These are phyloP conservation scores for Boletus subcaerulescens DNA, from an alignment of 768 basidiomycete genomes.

Conservation along the genomic window DNA sequence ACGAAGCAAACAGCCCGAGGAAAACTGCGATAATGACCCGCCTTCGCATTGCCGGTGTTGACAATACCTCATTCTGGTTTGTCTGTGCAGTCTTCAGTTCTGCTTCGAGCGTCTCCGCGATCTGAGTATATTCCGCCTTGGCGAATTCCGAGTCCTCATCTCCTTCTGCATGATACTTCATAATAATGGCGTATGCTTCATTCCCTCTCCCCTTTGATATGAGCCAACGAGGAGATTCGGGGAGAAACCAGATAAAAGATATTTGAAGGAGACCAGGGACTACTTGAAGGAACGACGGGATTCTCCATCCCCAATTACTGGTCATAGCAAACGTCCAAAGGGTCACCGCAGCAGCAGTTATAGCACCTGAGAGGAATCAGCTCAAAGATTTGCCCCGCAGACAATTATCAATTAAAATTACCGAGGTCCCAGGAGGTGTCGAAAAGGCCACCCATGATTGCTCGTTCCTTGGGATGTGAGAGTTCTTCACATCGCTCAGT, in stretches of 20 bases:
- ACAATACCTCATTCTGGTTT: slow-evolving; percentile 1
- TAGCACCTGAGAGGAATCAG: slow-evolving; percentile 8
- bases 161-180: slow-evolving; percentile 63
- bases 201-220: slow-evolving; percentile 51
- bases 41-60: slow-evolving; percentile 13
- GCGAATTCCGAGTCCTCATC: slow-evolving; percentile 50
- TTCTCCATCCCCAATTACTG: slow-evolving; percentile 66
- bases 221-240: slow-evolving; percentile 67
- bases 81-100: slow-evolving; percentile 3
- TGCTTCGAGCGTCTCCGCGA: slow-evolving; percentile 48
- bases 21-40: slow-evolving; percentile 11
- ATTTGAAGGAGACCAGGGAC: slow-evolving; percentile 54
- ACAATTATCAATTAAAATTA: neutral
- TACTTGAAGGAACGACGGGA: slow-evolving; percentile 56
- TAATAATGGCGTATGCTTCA: slow-evolving; percentile 47
- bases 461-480: slow-evolving; percentile 23
- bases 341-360: slow-evolving; percentile 49
- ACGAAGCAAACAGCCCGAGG: slow-evolving; percentile 15
- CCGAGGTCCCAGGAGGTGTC: slow-evolving; percentile 8
- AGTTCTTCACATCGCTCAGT: slow-evolving; percentile 8
- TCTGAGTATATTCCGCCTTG: slow-evolving; percentile 55
- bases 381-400: too few relatives aligned
- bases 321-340: slow-evolving; percentile 61
- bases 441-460: slow-evolving; percentile 12
- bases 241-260: slow-evolving; percentile 53